These are phyloP conservation scores for Ascochyta lentis DNA, from an alignment of 2,329 filamentous ascomycete genomes.

Conservation along the genomic window DNA sequence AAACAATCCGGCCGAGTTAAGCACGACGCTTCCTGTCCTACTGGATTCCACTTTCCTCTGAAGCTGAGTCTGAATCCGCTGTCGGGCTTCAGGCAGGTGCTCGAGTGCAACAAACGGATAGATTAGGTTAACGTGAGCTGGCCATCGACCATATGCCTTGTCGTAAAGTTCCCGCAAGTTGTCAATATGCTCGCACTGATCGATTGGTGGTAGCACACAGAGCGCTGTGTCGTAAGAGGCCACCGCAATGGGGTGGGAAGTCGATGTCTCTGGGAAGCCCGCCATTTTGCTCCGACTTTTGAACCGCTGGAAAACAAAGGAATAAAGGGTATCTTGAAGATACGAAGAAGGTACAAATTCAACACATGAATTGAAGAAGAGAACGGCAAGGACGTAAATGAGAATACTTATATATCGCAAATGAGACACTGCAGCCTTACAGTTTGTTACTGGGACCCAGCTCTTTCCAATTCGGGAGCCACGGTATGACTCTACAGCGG, in stretches of 20 bases:
- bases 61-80: slow-evolving; percentile 50
- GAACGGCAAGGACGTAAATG: not conserved
- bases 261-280: slow-evolving; percentile 2
- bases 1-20: slow-evolving; percentile 58
- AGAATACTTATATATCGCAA: slow-evolving; percentile 11
- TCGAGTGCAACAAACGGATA: slow-evolving; percentile 68
- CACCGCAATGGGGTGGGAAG: slow-evolving; percentile 24
- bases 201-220: slow-evolving; percentile 63
- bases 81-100: slow-evolving; percentile 53
- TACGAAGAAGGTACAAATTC: not conserved
- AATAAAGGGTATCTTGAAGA: slow-evolving; percentile 16
- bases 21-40: slow-evolving; percentile 11
- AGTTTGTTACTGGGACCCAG: not conserved
- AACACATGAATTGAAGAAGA: not conserved
- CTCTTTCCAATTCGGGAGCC: slow-evolving; percentile 8
- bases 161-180: slow-evolving; percentile 68
- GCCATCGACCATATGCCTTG: slow-evolving; percentile 67
- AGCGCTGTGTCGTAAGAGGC: slow-evolving; percentile 65
- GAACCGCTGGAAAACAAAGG: not conserved
- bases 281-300: slow-evolving; percentile 26
- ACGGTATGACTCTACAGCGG: slow-evolving; percentile 24
- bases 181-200: slow-evolving; percentile 59
- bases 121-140: slow-evolving; percentile 70
- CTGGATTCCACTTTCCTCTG: slow-evolving; percentile 5
- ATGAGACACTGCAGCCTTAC: not conserved